A percentile compares a stretch with the other conserved stretches of the same genome.
Conservation (phyloP, 2,329 filamentous ascomycete species). For the Aspergillus fijiensis region DNA sequence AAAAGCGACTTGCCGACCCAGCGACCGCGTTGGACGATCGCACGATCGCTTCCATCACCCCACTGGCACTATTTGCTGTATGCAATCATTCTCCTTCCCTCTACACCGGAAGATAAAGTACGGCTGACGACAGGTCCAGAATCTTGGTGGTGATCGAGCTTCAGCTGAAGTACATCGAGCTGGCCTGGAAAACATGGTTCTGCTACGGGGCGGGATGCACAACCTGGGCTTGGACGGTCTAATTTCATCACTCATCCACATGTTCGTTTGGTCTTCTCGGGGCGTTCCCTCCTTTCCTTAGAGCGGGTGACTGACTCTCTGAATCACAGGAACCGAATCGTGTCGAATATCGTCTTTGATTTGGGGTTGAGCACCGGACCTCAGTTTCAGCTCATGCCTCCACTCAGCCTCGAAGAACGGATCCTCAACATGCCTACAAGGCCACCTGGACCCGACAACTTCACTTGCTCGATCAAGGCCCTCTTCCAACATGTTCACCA, state of each 20-base stretch:
- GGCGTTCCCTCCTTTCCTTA: too few relatives aligned
- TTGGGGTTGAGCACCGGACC: neutral
- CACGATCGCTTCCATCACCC: neutral
- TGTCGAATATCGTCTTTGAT: constrained; percentile 5
- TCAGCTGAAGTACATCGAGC: neutral
- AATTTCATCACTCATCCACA: neutral
- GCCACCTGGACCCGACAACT: too few relatives aligned
- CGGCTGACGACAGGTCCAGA: neutral
- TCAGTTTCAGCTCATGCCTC: neutral
- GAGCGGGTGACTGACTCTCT: neutral
- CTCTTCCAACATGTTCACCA: too few relatives aligned
- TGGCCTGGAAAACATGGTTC: neutral
- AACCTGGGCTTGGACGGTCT: constrained; percentile 5
- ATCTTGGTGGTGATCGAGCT: constrained; percentile 1
- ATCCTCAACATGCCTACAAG: too few relatives aligned
- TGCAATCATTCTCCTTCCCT: neutral
- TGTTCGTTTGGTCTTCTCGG: neutral
- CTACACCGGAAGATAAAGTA: neutral
- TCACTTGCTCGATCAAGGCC: too few relatives aligned
- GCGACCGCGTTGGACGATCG: neutral
- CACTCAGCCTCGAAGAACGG: neutral
- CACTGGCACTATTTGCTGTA: constrained; percentile 6
- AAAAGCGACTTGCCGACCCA: neutral
- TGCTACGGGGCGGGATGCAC: neutral
- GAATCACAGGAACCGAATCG: constrained; percentile 2